Conservation (phyloP, 176 grass and related monocot species). For the Typha latifolia region DNA sequence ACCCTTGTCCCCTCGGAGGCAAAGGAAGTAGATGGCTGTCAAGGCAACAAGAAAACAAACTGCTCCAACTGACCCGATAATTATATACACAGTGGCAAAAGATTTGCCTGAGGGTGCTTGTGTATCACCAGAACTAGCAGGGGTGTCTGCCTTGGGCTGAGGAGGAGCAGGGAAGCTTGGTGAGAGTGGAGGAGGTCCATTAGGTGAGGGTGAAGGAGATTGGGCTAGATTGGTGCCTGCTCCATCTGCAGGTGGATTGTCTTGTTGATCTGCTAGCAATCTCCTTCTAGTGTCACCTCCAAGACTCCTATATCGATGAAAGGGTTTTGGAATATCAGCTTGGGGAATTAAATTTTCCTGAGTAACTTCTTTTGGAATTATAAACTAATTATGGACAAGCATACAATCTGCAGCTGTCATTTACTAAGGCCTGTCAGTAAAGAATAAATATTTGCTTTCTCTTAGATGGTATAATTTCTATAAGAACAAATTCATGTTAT, state of each 20-base stretch:
- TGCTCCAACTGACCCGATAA: slow-evolving; percentile 31
- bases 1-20: slow-evolving; percentile 26
- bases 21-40: slow-evolving; percentile 31
- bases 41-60: slow-evolving; percentile 26
- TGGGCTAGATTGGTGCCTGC: background rate
- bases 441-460: too few relatives aligned
- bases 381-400: too few relatives aligned
- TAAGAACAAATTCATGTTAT: too few relatives aligned
- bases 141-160: background rate
- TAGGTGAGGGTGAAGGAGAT: background rate
- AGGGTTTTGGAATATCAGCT: background rate
- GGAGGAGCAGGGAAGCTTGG: background rate
- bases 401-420: too few relatives aligned
- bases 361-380: background rate
- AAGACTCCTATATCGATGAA: slow-evolving; percentile 4
- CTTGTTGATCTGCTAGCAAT: background rate
- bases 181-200: too few relatives aligned
- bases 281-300: slow-evolving; percentile 8
- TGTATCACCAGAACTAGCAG: background rate
- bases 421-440: too few relatives aligned
- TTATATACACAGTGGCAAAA: background rate
- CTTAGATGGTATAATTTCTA: too few relatives aligned
- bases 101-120: background rate
- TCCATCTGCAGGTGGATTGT: too few relatives aligned
- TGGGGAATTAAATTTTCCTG: background rate